Base-by-base conservation (phyloP, 495 filamentous ascomycete genomes). In the Penicillium arizonense region DNA sequence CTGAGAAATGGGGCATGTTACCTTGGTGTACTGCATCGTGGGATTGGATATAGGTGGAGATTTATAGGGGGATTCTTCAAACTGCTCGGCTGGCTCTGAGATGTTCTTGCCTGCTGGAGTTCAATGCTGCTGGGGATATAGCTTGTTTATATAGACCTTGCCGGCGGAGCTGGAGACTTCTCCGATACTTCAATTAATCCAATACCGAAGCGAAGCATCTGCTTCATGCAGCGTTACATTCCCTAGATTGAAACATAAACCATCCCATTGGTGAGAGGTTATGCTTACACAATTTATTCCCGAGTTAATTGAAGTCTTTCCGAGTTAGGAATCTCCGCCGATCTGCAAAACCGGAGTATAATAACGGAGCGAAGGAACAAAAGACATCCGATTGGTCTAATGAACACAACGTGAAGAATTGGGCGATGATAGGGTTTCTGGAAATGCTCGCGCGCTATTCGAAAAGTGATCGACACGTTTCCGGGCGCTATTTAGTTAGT, bases 11-110 rank as follows among this genome's bases (percentile, higher is more conserved):
- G 9, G 12, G 18, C 23, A 12, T 11, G 11, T 33, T 69, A 66
- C 68, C 64, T 69, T 59, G 37, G 51, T 57, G 64, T 49, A 61
- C 48, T 64, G 56, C 67, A 70, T 70, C 16, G 64, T 66, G 56
- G 21, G 28, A 7, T 2, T 8, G 9, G 44, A 23, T 28, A 3
- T 37, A 36, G 23, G 20, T 45, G 6, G 41, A 12, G 28, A 28
- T 47, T 11, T 21, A 35, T 13, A 1, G 35, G 32, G 23, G 12
- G 32, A 47, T 37, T 2, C 2, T 8, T 26, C 9, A 11, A 20
- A 10, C 6, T 41, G 26, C 5, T 40, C n/a, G 16, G 16, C 37
- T 54, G 44, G 33, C 34, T 37, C 12, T 47, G 30, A 20, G 5
- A 18, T 11, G 9, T n/a, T 32, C 40, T 21, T 30, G 23, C 12